phyloP scores from a whole-genome alignment of 257 asterid genomes.

The Solanum pimpinellifolium region DNA sequence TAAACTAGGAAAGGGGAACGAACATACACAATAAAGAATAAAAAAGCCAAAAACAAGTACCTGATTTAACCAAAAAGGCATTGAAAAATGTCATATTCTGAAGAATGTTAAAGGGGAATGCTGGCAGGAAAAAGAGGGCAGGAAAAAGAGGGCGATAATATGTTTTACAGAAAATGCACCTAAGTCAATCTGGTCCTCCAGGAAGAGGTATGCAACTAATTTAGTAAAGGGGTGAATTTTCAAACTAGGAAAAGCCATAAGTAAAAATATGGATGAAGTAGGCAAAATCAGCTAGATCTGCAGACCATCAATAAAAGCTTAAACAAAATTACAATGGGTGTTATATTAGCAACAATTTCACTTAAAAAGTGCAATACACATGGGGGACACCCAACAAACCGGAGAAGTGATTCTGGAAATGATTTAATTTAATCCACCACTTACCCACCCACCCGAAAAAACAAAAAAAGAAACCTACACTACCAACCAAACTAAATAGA shows the following conservation, averaged over 20 bases:
- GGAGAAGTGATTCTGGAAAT: neutral
- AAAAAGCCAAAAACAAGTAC: neutral
- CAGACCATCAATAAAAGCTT: neutral
- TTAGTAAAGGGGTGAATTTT: neutral
- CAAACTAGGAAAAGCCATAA: neutral
- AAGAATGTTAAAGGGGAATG: neutral
- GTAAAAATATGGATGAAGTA: neutral
- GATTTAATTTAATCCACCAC: neutral
- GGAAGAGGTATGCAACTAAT: neutral
- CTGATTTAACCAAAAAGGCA: neutral
- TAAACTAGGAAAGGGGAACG: neutral
- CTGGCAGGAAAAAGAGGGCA: neutral
- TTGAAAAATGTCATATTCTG: neutral
- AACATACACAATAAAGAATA: neutral
- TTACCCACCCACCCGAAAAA: neutral
- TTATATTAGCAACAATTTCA: neutral
- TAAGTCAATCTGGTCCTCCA: neutral
- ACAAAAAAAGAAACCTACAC: neutral
- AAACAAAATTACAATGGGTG: neutral
- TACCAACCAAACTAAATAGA: neutral
- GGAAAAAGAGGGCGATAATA: neutral
- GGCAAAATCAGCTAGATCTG: neutral
- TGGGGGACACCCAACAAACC: neutral
- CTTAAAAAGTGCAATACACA: neutral
- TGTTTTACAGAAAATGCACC: neutral